These are phyloP conservation scores for Centaurea solstitialis DNA, from an alignment of 129 eudicot genomes.

Conservation along the genomic window DNA sequence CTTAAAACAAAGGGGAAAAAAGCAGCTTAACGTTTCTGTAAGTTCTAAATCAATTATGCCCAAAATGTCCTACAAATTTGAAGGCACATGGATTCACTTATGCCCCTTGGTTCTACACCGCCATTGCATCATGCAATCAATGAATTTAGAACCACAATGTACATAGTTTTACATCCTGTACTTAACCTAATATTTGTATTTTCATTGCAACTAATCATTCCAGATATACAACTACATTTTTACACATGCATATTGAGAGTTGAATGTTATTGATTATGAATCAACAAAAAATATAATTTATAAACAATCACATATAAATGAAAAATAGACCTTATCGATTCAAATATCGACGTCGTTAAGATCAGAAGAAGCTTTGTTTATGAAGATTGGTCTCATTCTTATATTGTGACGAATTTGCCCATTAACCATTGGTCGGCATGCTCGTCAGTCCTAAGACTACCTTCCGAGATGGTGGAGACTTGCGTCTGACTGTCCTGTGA, in stretches of 20 bases:
- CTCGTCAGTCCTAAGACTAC: slow-evolving; percentile 27
- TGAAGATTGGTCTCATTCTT: slow-evolving; percentile 16
- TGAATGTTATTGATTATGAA: too few relatives aligned
- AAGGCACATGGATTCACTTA: too few relatives aligned
- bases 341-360: slow-evolving; percentile 9
- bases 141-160: too few relatives aligned
- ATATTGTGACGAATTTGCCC: slow-evolving; percentile 40
- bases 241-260: too few relatives aligned
- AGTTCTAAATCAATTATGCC: too few relatives aligned
- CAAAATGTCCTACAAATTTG: too few relatives aligned
- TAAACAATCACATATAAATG: not conserved
- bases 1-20: too few relatives aligned
- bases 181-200: not conserved
- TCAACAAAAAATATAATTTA: not conserved
- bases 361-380: slow-evolving; percentile 40
- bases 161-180: not conserved
- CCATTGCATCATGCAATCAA: too few relatives aligned
- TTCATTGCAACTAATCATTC: not conserved
- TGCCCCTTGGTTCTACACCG: too few relatives aligned
- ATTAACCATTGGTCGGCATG: slow-evolving; percentile 43
- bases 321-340: not conserved
- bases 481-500: slow-evolving; percentile 45
- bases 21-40: too few relatives aligned
- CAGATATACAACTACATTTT: not conserved
- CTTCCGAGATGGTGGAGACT: slow-evolving; percentile 23